These are phyloP conservation scores for Penicillium sp. DNA, from an alignment of 2,329 filamentous ascomycete genomes.

Conservation along the genomic window DNA sequence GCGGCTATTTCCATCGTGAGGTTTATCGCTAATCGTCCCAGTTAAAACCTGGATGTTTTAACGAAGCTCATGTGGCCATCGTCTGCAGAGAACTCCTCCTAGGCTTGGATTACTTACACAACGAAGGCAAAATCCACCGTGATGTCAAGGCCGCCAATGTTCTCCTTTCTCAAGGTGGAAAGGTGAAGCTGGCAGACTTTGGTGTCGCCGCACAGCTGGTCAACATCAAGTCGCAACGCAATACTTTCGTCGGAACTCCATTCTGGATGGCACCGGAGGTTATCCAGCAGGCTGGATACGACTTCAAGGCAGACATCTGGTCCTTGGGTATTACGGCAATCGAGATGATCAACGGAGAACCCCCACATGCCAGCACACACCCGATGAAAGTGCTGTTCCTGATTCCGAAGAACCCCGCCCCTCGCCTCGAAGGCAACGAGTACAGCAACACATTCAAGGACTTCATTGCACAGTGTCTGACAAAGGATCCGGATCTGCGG, in stretches of 20 bases:
- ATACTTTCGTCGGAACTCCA: conserved; percentile 95
- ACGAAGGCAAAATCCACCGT: conserved; percentile 91
- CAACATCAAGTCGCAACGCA: conserved; percentile 95
- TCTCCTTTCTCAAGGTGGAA: conserved; percentile 83
- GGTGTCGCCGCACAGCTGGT: conserved; percentile 94
- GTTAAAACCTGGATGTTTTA: conserved; percentile 87
- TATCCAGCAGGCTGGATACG: conserved; percentile 79
- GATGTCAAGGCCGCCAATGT: conserved; percentile 97
- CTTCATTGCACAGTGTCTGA: conserved; percentile 84
- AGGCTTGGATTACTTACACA: conserved; percentile 89
- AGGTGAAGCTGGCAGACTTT: conserved; percentile 95
- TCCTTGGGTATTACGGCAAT: conserved; percentile 89
- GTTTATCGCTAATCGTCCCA: conserved; percentile 42
- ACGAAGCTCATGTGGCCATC: conserved; percentile 87
- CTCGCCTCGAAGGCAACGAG: conserved; percentile 73
- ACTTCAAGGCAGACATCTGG: conserved; percentile 93
- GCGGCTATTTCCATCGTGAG: not conserved
- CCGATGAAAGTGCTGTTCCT: conserved; percentile 93
- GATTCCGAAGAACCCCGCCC: conserved; percentile 84
- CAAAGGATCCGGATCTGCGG: conserved; percentile 84
- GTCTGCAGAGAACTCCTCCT: conserved; percentile 87
- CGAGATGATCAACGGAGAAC: conserved; percentile 83
- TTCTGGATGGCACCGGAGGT: conserved; percentile 98
- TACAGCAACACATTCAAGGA: conserved; percentile 93
- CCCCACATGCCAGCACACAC: conserved; percentile 80